Evolutionary conservation across 2,329 filamentous ascomycete genomes (phyloP), one percentile per base, ranked within the genome.

Genomic region (Pezicula radicicola): DNA sequence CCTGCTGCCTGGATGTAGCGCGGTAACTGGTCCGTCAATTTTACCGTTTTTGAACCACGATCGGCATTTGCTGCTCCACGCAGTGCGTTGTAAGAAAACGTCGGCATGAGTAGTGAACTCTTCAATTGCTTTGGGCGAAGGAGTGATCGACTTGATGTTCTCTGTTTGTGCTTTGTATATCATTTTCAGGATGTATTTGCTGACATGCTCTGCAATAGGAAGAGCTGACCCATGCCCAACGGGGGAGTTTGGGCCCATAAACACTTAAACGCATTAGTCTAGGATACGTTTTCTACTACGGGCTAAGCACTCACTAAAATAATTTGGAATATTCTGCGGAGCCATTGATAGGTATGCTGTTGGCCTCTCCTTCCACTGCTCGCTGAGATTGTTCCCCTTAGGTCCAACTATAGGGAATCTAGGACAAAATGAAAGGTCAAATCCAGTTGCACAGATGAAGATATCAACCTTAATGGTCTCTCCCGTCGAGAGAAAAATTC

Each of bases 401-500:
- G 9, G 2, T 13, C 44, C 44, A 19, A 46, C 30, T 19, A 46
- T 10, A 18, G 44, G 44, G 28, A 46, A 46, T n/a, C 44, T 8
- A 12, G 44, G 44, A n/a, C 27, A 18, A 21, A 46, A 46, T 6
- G 44, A 78, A 4, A 74, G 74, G 57, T 82, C 74, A 59, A 81
- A 83, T 1, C 79, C 79, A 0, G 79, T 82, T 15, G 79, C 80
- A 53, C 78, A 81, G 45, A 84, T 70, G 19, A 85, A 75, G 12
- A 73, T 72, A 59, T 85, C 82, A 12, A 80, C 73, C 33, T 76
- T 10, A 13, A 50, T 39, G 30, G 53, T 50, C 15, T 47, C 47
- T 2, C 60, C 64, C 25, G 59, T 60, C 1, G 50, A 53, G 1
- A 67, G 59, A 36, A 64, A 46, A 12, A 71, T 58, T 2, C 69